phyloP scores from a whole-genome alignment of 257 asterid genomes.

The Avicennia marina region DNA sequence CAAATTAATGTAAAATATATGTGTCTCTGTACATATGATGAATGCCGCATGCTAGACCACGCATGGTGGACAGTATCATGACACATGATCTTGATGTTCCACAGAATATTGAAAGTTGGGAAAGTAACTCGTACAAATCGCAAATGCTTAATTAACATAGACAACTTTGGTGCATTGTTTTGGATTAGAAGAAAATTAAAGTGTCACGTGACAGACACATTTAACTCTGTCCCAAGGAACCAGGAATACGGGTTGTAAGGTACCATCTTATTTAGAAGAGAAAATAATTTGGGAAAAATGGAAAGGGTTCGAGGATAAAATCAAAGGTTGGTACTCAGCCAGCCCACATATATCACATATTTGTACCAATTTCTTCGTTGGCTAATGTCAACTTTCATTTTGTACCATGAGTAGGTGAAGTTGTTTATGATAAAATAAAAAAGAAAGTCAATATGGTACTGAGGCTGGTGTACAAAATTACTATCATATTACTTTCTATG shows the following conservation, averaged over 20 bases:
- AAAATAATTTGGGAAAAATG: conserved; percentile 49
- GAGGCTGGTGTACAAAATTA: no score
- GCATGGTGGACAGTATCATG: conserved; percentile 71
- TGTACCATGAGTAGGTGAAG: neutral
- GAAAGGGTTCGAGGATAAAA: conserved; percentile 31
- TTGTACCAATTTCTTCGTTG: neutral
- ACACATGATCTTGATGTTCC: conserved; percentile 25
- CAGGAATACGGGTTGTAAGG: conserved; percentile 28
- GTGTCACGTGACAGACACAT: conserved; percentile 45
- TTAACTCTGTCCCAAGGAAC: conserved; percentile 20
- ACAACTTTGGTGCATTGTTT: neutral
- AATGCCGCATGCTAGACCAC: conserved; percentile 46
- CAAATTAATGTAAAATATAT: neutral
- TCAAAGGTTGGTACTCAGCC: conserved; percentile 24
- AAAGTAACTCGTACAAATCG: conserved; percentile 33
- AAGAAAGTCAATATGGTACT: no score
- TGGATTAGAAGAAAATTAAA: conserved; percentile 12
- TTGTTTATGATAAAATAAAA: no score
- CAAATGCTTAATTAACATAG: conserved; percentile 3
- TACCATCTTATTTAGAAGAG: conserved; percentile 11
- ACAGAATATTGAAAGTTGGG: conserved; percentile 50
- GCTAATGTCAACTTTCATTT: conserved; percentile 6
- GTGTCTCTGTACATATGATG: conserved; percentile 8
- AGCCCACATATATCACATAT: conserved; percentile 11
- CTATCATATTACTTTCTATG: no score